Base-by-base conservation (phyloP, 1,139 yeast genomes). In the Protomyces inundatus region DNA sequence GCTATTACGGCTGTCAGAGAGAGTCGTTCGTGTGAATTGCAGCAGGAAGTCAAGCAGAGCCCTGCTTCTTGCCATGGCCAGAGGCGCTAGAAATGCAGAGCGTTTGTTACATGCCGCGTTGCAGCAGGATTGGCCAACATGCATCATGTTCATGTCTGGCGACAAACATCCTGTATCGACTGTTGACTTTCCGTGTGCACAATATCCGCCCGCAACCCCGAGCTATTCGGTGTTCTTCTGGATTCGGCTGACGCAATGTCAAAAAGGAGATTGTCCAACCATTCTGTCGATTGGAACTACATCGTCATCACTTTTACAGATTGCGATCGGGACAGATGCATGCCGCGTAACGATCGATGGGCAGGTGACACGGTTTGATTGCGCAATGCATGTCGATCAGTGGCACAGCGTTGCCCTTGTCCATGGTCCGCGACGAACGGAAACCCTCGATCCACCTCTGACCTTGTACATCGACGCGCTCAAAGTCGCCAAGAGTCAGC, bases 341-440 rank as follows among this genome's bases (percentile, higher is more conserved):
- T 36, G 39, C 39, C 12, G 12, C 2, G 39, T 36, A 7, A 36
- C 39, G 12, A 36, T 12, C 2, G 39, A 23, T 23, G 23, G 23
- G 23, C 23, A 23, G 23, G 23, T 23, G 23, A 23, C 23, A 23
- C 23, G 23, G 23, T 23, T 23, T 23, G 23, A 23, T 23, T 23
- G 23, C 23, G 23, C 23, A 2, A 2, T 23, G 23, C 23, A 23
- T 23, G 23, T 23, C 23, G 23, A 23, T 23, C 23, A 23, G 12
- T 42, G 48, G 48, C 16, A 42, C 48, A 42, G 32, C 23, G 9
- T 42, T n/a, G 48, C 32, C 12, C 23, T 42, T 42, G 48, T 42
- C 16, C 48, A 42, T 14, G 48, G 48, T 4, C 48, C 48, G 9
- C 23, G 48, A 65, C 9, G 67, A 58, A 33, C 50, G 65, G 23